Conservation (phyloP, 2,329 filamentous ascomycete genomes). For the Furcasterigmium furcatum region DNA sequence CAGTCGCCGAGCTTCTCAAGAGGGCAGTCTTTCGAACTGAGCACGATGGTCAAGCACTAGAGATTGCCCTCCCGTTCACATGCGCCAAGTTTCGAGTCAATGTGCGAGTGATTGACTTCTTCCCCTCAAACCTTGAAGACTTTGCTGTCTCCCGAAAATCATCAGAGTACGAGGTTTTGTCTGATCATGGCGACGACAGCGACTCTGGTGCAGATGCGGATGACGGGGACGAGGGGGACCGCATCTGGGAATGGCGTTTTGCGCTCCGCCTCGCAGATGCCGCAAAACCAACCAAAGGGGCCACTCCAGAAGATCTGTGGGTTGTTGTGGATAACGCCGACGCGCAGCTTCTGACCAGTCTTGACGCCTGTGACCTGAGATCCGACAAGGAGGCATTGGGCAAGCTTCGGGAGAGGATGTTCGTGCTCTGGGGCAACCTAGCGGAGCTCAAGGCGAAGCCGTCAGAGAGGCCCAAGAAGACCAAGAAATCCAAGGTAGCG, state of each 20-base stretch:
- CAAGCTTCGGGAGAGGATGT: conserved; percentile 66
- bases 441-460: conserved; percentile 64
- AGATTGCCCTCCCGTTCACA: conserved; percentile 63
- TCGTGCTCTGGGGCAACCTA: conserved; percentile 80
- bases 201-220: conserved; percentile 17
- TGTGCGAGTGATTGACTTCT: conserved; percentile 80
- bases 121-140: conserved; percentile 65
- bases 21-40: conserved; percentile 36
- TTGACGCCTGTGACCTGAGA: conserved; percentile 54
- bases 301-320: conserved; percentile 48
- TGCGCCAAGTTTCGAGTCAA: conserved; percentile 67
- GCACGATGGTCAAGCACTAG: conserved; percentile 31
- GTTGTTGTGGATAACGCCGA: conserved; percentile 61
- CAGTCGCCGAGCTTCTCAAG: conserved; percentile 36
- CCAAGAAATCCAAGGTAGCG: neutral
- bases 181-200: conserved; percentile 31
- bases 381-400: conserved; percentile 43
- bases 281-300: conserved; percentile 21
- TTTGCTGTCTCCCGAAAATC: conserved; percentile 55
- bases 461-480: conserved; percentile 18
- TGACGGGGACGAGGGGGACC: conserved; percentile 21
- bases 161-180: conserved; percentile 47
- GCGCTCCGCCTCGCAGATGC: conserved; percentile 74
- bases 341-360: conserved; percentile 43
- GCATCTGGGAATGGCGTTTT: conserved; percentile 80